These are phyloP conservation scores for Kwoniella europaea DNA, from an alignment of 768 basidiomycete species.

Conservation along the genomic window DNA sequence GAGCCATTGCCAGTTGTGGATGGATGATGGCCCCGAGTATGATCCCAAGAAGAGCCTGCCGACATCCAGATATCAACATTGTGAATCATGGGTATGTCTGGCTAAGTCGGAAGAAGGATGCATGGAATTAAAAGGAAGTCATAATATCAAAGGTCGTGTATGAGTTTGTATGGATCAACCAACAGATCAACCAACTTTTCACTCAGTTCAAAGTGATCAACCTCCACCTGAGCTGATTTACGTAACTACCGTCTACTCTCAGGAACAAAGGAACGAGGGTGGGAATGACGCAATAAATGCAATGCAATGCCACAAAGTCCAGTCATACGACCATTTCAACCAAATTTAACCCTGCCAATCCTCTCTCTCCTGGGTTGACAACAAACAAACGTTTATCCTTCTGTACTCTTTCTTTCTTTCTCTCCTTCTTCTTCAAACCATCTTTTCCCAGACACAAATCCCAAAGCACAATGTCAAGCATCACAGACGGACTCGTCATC, in stretches of 20 bases:
- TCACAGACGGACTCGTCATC: slow-evolving; percentile 81
- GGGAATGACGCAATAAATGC: slow-evolving; percentile 15
- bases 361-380: neutral
- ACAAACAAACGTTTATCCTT: slow-evolving; percentile 4
- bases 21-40: neutral
- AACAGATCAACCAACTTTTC: neutral
- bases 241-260: neutral
- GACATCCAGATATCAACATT: neutral
- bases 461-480: slow-evolving; percentile 21
- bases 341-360: neutral
- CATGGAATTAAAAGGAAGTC: neutral
- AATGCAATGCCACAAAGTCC: neutral
- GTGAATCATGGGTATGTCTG: neutral
- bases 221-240: slow-evolving; percentile 12
- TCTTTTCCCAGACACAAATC: neutral
- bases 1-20: neutral
- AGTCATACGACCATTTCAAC: neutral
- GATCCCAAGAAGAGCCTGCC: neutral
- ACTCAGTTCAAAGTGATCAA: slow-evolving; percentile 7
- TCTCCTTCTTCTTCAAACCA: neutral
- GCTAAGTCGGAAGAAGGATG: neutral
- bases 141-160: neutral
- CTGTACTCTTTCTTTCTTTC: neutral
- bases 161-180: neutral
- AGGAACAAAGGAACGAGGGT: slow-evolving; percentile 6